phyloP scores from a whole-genome alignment of 2,329 filamentous ascomycete species.

The Ophiostoma perfectum region DNA sequence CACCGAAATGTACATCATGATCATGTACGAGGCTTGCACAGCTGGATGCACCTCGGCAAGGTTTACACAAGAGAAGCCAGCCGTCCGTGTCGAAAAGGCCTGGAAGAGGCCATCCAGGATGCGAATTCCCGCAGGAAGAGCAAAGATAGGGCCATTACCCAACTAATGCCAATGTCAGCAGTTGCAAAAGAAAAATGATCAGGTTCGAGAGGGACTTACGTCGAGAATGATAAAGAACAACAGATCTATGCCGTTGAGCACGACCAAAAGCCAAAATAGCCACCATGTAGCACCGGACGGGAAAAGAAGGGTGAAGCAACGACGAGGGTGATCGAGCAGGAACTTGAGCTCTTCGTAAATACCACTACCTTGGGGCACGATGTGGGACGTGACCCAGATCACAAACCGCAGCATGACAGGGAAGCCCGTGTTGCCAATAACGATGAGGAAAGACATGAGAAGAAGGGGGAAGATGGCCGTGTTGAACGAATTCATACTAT shows the following conservation, averaged over 20 bases:
- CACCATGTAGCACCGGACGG: constrained; percentile 90
- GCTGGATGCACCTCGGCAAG: constrained; percentile 76
- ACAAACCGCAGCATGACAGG: constrained; percentile 89
- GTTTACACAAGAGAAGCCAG: constrained; percentile 79
- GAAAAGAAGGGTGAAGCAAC: constrained; percentile 93
- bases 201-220: constrained; percentile 45
- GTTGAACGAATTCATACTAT: constrained; percentile 90
- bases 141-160: constrained; percentile 61
- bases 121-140: constrained; percentile 65
- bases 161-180: constrained; percentile 44
- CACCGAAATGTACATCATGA: constrained; percentile 99
- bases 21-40: constrained; percentile 86
- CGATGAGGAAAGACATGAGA: constrained; percentile 76
- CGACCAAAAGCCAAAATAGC: constrained; percentile 79
- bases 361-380: constrained; percentile 59
- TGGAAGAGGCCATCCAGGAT: constrained; percentile 87
- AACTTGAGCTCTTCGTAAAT: constrained; percentile 89
- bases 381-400: constrained; percentile 73
- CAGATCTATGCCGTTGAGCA: constrained; percentile 78
- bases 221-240: constrained; percentile 91
- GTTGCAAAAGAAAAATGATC: background rate
- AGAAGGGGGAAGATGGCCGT: constrained; percentile 69
- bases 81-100: constrained; percentile 81
- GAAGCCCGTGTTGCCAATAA: constrained; percentile 93
- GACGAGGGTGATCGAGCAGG: constrained; percentile 85